phyloP scores from a whole-genome alignment of 2,329 filamentous ascomycete genomes.

The Botrytis deweyae region DNA sequence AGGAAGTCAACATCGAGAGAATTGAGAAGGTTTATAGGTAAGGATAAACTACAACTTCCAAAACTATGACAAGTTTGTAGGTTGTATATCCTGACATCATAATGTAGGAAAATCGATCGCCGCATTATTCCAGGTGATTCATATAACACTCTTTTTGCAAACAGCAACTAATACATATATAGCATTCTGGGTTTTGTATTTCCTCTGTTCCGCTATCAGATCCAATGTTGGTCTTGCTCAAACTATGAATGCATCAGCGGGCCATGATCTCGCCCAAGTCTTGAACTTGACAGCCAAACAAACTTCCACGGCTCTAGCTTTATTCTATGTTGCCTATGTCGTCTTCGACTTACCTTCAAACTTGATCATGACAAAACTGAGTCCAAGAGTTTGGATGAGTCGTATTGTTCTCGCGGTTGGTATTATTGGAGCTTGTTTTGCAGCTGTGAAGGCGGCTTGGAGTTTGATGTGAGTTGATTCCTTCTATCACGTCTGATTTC shows the following conservation, averaged over 20 bases:
- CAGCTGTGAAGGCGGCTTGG: slow-evolving; percentile 78
- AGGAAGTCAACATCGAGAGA: slow-evolving; percentile 34
- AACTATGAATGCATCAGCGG: slow-evolving; percentile 75
- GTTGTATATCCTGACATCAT: slow-evolving; percentile 10
- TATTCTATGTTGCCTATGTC: slow-evolving; percentile 93
- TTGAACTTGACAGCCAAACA: slow-evolving; percentile 71
- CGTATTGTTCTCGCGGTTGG: slow-evolving; percentile 87
- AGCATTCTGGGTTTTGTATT: slow-evolving; percentile 90
- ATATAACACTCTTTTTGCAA: slow-evolving; percentile 9
- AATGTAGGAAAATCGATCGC: slow-evolving; percentile 51
- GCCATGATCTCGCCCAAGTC: slow-evolving; percentile 73
- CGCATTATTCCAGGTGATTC: slow-evolving; percentile 51
- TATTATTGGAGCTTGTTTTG: slow-evolving; percentile 78
- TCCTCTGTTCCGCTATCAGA: slow-evolving; percentile 86
- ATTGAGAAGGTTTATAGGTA: slow-evolving; percentile 44
- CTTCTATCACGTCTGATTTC: not conserved
- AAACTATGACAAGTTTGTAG: not conserved
- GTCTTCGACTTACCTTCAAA: slow-evolving; percentile 88
- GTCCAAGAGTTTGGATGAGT: slow-evolving; percentile 87
- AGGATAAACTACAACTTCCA: slow-evolving; percentile 4
- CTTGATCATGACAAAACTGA: slow-evolving; percentile 80
- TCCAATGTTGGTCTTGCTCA: slow-evolving; percentile 93
- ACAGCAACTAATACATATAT: slow-evolving; percentile 9
- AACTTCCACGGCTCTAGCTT: slow-evolving; percentile 77
- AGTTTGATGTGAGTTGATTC: slow-evolving; percentile 54